Base-by-base conservation (phyloP, 2,329 filamentous ascomycete genomes). In the Epichloe scottii region DNA sequence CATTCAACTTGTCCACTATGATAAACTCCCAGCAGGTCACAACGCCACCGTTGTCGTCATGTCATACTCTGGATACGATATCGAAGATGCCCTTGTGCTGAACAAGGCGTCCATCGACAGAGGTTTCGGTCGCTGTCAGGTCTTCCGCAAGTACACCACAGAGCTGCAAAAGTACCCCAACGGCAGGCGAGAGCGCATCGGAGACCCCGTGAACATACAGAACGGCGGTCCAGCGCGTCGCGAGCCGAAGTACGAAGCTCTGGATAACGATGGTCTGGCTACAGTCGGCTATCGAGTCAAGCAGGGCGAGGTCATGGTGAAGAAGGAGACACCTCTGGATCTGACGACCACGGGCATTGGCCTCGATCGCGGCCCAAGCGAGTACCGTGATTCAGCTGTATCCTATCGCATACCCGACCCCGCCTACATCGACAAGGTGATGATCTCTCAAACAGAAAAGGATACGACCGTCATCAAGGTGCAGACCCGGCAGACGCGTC, bases 61-160 rank as follows among this genome's bases (percentile, higher is more conserved):
- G 93, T 97, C 90, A 46, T 98, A 93, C 69, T 97, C 91, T 11
- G 93, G 93, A 23, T 98, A 98, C 69, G 93, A 98, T 81, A 98
- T 98, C 59, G 93, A 98, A 74, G 93, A 98, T 75, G 93, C 93
- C 10, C 76, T 98, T 17, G 91, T 98, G 2, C 68, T 98, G 54
- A 98, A 98, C 73, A 97, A 96, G 71, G 90, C 89, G 10, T 96
- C 90, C 0, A 84, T 89, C 53, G 94, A 98, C 61, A 81, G 93
- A 60, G 94, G 93, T 4, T 98, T 97, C 62, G 94, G 93, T 44
- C 84, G 93, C 38, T 97, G 93, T 62, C 94, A 98, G 64, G 93
- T 97, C n/a, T 91, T 96, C 76, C 85, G 91, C 58, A 98, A 98
- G 68, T 89, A 93, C 64, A 82, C 84, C 12, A 86, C 88, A 4